Evolutionary conservation across 1,284 basidiomycete genomes (phyloP), one percentile per base, ranked within the genome.

Genomic region (Flammula alnicola): DNA sequence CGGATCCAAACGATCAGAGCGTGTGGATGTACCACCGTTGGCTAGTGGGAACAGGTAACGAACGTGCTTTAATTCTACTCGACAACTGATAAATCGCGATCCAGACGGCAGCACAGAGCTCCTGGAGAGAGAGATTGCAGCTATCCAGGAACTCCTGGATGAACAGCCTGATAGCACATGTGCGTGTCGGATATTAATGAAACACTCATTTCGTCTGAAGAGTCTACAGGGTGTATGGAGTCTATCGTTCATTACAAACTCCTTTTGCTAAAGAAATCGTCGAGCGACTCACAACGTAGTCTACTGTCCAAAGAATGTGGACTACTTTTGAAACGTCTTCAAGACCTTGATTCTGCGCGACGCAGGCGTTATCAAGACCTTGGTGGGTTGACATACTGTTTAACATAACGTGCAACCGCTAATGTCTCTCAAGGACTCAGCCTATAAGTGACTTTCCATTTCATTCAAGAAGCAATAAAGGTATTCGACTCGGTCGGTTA

Each of bases 11-110:
- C 40, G 97, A 99, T 68, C 95, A 98, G 68, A 95, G 92, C 53
- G 93, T 93, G 0, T 99, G 97, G 97, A 84, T 98, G 47, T 99
- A 99, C 67, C 97, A 99, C 64, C 83, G 93, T 12, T 99, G 96
- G 95, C 79, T 99, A 0, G 79, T 98, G 41, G 92, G 91, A 19
- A 66, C 78, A 50, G 84, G 92, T 88, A 59, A n/a, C 56, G 58
- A 7, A 17, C 26, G 16, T 37, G 14, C 11, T 17, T 36, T 10
- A 12, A 17, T 20, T 44, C 11, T 47, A 9, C 6, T 32, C 23
- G 14, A 20, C 38, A 42, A 22, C 40, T 44, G 14, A 46, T 27
- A 10, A 19, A 49, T 44, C 17, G 41, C 16, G 20, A 14, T 27
- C 20, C 56, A 87, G 90, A 83, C 4, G 75, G 83, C 1, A 75